Evolutionary conservation across 78 protist genomes (phyloP).

Genomic region (Polysphondylium violaceum): DNA sequence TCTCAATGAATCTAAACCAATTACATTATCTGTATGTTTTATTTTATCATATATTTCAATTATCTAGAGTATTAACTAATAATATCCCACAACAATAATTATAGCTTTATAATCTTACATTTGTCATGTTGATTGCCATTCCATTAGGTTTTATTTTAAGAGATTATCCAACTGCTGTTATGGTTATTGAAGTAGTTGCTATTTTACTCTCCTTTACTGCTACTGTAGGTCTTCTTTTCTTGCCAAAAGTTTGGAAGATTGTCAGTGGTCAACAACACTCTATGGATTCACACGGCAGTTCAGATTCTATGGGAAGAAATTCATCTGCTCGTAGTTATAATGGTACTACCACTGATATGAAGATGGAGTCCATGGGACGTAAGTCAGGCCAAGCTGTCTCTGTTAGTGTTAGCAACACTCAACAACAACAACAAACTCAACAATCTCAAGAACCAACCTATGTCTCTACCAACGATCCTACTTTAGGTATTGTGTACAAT

Average conservation of each 20-base stretch:
- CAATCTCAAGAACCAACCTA: not conserved
- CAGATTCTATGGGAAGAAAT: constrained; percentile 25
- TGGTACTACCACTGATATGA: not conserved
- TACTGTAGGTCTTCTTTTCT: constrained; percentile 47
- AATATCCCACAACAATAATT: not conserved
- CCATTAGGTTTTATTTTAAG: constrained; percentile 65
- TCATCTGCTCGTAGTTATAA: constrained; percentile 1
- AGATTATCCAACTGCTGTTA: constrained; percentile 69
- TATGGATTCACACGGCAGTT: constrained; percentile 21
- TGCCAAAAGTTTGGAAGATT: constrained; percentile 74
- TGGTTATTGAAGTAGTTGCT: constrained; percentile 56
- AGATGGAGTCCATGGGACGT: constrained; percentile 9
- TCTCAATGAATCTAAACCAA: constrained; percentile 67
- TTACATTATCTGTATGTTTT: constrained; percentile 52
- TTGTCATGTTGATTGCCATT: constrained; percentile 56
- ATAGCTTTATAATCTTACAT: constrained; percentile 49
- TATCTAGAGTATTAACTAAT: too few species aligned
- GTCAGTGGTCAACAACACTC: constrained; percentile 66
- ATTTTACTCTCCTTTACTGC: constrained; percentile 55
- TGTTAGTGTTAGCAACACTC: not conserved
- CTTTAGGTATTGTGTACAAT: constrained; percentile 33
- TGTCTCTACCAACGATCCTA: not conserved
- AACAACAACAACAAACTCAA: not conserved
- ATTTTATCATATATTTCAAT: not conserved
- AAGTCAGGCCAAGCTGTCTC: constrained; percentile 11